Evolutionary conservation across 371 early-diverging fungal species (phyloP).

Genomic region (Mortierella sp.): DNA sequence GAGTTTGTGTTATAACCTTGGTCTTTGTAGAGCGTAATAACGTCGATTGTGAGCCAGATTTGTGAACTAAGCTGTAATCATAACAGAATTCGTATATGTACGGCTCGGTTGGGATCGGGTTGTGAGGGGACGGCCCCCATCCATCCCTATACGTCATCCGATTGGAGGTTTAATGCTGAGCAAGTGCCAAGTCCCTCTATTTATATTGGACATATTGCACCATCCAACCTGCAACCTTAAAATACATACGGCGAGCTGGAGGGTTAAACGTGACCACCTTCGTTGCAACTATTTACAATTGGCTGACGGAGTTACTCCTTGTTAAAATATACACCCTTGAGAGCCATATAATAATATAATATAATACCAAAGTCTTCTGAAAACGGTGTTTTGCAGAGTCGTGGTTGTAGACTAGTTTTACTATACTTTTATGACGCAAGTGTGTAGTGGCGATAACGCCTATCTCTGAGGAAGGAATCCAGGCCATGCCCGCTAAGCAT

Average conservation of each 20-base stretch:
- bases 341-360: not conserved
- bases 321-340: slow-evolving; percentile 18
- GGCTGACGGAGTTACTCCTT: slow-evolving; percentile 23
- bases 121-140: not conserved
- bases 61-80: too few species aligned
- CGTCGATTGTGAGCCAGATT: too few species aligned
- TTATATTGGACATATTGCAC: not conserved
- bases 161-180: not conserved
- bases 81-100: not conserved
- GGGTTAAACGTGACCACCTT: not conserved
- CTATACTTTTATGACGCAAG: too few species aligned
- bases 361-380: too few species aligned
- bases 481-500: too few species aligned
- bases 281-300: not conserved
- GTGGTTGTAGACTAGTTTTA: too few species aligned
- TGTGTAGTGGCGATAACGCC: too few species aligned
- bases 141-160: slow-evolving; percentile 7
- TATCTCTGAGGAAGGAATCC: too few species aligned
- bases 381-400: too few species aligned
- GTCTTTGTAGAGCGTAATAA: not conserved
- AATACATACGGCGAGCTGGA: too few species aligned
- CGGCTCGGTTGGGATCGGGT: slow-evolving; percentile 20
- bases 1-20: too few species aligned
- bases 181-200: not conserved
- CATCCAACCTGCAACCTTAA: not conserved